Evolutionary conservation across 2,329 filamentous ascomycete genomes (phyloP), one percentile per base, ranked within the genome.

Genomic region (Scedosporium aurantiacum): DNA sequence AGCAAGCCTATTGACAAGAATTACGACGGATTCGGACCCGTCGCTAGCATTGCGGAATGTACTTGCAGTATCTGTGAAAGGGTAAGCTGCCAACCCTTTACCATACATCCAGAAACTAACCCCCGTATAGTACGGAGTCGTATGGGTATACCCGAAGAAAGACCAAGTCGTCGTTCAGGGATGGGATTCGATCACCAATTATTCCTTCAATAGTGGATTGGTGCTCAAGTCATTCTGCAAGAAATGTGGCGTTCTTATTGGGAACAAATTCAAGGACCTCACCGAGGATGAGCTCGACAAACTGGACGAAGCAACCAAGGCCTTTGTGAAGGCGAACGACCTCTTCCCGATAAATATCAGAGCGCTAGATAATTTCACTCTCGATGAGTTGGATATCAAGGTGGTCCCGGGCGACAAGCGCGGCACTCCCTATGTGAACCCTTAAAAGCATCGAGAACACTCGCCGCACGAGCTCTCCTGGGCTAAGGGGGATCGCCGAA

Each of bases 31-130:
- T 12, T 28, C n/a, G 47, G 47, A 12, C 27, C 27, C 3, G 23
- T 32, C 10, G 25, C 50, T 23, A 25, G 41, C 6, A 21, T 60
- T 16, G 18, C 41, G 2, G 28, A 28, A 28, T 82, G 80, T 70
- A 78, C 80, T 67, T 82, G 80, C 72, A 82, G 79, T 66, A 73
- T 75, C 64, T 82, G 79, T 68, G 67, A 68, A 50, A 70, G 76
- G 58, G 76, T 77, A 69, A 66, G 70, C n/a, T 21, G 21, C 40
- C 37, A 1, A 16, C 10, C 18, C 16, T 10, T 37, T 37, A 23
- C 23, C 41, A 27, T 16, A 21, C n/a, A 61, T 21, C 37, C 57
- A 52, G 10, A 56, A 45, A 43, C 57, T 52, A 43, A 62, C 41
- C 1, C 14, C 12, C 50, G 14, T 23, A 2, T 45, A 81, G 78